Evolutionary conservation across 768 basidiomycete genomes (phyloP), one percentile per base, ranked within the genome.

Genomic region (Rhodotorula babjevae): DNA sequence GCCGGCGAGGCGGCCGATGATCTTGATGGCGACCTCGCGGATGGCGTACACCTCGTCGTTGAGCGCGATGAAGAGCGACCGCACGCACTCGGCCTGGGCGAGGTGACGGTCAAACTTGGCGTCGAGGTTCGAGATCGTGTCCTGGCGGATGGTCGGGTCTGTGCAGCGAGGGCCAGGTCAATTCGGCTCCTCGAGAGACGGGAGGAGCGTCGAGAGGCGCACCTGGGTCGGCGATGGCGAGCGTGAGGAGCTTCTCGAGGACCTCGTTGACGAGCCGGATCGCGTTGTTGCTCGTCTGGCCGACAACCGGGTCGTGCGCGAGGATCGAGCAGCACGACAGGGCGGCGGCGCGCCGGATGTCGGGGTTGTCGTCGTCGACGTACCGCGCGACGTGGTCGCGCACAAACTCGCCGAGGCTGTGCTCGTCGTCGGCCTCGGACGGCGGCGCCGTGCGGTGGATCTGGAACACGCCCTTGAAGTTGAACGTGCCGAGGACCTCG

Each of bases 251-350:
- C 81, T 97, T 98, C 80, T 96, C 93, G 55, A 98, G 85, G n/a
- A 98, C 94, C 74, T 98, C 95, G 80, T 92, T 92, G 79, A 99
- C 94, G 69, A 98, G 89, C 78, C 97, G 92, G 66, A 96, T 95
- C 15, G 94, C 90, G 81, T 97, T 91, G 77, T 89, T 93, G 83
- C 92, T 95, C 18, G 93, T 89, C 82, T 97, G 94, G 76, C 91
- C 92, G 80, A 92, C 93, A 63, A 98, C 96, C 0, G 94, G 93
- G 82, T 99, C 96, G 68, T 89, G 88, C 70, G 93, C 88, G 79
- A 98, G 95, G 23, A 98, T 85, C 59, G 86, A 87, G 77, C 93
- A 96, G 79, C 93, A 97, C 1, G 94, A 93, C 59, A 91, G 80
- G 8, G 95, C 96, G 19, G 95, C 93, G 12, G 92, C 91, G 44